phyloP scores from a whole-genome alignment of 495 filamentous ascomycete species.

The Neurospora sp. region DNA sequence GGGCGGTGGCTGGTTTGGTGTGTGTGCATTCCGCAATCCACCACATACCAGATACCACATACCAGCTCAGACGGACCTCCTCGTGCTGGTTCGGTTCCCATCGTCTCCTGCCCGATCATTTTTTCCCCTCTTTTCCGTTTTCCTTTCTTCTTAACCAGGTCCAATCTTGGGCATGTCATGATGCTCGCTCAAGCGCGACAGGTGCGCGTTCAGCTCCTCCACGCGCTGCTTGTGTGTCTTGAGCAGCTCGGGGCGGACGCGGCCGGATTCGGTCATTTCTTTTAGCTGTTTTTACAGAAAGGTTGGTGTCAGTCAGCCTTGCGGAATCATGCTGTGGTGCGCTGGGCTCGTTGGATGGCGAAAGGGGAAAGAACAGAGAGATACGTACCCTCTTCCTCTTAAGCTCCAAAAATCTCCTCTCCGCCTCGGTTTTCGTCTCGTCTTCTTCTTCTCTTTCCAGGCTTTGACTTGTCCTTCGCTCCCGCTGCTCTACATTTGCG shows the following conservation, averaged over 20 bases:
- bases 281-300: slow-evolving; percentile 45
- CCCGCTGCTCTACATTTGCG: slow-evolving; percentile 6
- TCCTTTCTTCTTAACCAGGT: slow-evolving; percentile 43
- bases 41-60: background rate
- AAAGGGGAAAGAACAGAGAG: background rate
- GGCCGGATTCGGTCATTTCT: slow-evolving; percentile 45
- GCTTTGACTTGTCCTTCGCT: slow-evolving; percentile 5
- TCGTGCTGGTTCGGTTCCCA: background rate
- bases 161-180: slow-evolving; percentile 93
- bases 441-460: slow-evolving; percentile 1
- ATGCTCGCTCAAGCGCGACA: slow-evolving; percentile 87
- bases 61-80: background rate
- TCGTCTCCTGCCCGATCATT: no score
- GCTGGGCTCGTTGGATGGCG: background rate
- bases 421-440: slow-evolving; percentile 71
- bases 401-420: slow-evolving; percentile 68
- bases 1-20: background rate
- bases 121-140: no score
- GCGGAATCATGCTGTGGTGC: no score
- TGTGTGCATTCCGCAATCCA: background rate
- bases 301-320: background rate
- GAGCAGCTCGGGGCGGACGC: slow-evolving; percentile 52
- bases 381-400: slow-evolving; percentile 64
- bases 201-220: slow-evolving; percentile 88
- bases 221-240: slow-evolving; percentile 98